Base-by-base conservation (phyloP, 1,284 basidiomycete genomes). In the Exobasidium rhododendri region DNA sequence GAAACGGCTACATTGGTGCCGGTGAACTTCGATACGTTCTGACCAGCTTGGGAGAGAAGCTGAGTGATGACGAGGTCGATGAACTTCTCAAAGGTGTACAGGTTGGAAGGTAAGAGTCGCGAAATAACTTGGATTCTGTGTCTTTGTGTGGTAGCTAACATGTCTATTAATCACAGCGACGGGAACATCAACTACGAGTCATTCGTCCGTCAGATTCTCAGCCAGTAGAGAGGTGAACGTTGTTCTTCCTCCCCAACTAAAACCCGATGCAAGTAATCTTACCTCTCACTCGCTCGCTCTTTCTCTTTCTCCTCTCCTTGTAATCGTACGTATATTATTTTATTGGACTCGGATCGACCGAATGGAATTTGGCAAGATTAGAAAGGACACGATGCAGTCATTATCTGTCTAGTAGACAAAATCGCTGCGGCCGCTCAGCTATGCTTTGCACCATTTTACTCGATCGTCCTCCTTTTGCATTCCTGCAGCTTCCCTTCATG, bases 161-260 rank as follows among this genome's bases (percentile, higher is more conserved):
- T 3, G 30, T 17, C 46, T 68, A 96, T 40, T 40, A 40, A 7
- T 17, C 35, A 10, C 35, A 40, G 93, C 50, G 94, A 97, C 79
- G 94, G 94, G 29, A 96, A 94, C 78, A 88, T 97, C 79, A 94
- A 97, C 83, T 97, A 97, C 81, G 92, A 94, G 81, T 92, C 91
- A 22, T 94, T 94, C 77, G 92, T 94, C 47, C 87, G 91, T 79
- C 91, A 91, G 47, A 93, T 94, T 74, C 86, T 94, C 45, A 67
- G 66, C 61, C 78, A 80, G 71, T 80, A 74, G 35, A 10, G 35
- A 17, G 35, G 17, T 17, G n/a, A n/a, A n/a, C n/a, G n/a, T n/a
- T n/a, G n/a, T n/a, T n/a, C n/a, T n/a, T n/a, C n/a, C n/a, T n/a
- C n/a, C n/a, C n/a, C n/a, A 52, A 32, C 26, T 22, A 43, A 43